Conservation (phyloP, 2,329 filamentous ascomycete genomes). For the Exophiala dermatitidis region DNA sequence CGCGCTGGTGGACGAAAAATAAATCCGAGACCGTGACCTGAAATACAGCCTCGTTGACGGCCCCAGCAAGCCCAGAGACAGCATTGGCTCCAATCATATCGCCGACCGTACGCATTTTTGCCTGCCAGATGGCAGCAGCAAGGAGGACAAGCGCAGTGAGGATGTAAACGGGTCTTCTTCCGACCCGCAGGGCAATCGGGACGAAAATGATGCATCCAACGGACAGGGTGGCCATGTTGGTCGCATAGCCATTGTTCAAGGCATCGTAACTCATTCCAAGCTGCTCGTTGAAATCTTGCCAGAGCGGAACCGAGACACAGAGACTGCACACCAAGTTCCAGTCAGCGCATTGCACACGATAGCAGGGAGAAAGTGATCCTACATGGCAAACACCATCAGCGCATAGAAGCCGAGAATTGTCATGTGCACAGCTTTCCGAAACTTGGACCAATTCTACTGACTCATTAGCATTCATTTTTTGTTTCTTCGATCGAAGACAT, state of each 20-base stretch:
- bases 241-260: slow-evolving; percentile 40
- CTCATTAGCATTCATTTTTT: too few species aligned
- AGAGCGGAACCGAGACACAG: slow-evolving; percentile 35
- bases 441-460: slow-evolving; percentile 22
- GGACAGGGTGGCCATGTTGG: slow-evolving; percentile 36
- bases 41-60: slow-evolving; percentile 37
- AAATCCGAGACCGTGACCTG: slow-evolving; percentile 44
- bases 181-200: slow-evolving; percentile 39
- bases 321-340: slow-evolving; percentile 17
- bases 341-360: background rate
- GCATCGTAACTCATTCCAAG: slow-evolving; percentile 35
- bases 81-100: slow-evolving; percentile 40
- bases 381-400: slow-evolving; percentile 27
- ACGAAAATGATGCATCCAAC: slow-evolving; percentile 38
- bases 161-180: slow-evolving; percentile 39
- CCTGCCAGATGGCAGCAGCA: slow-evolving; percentile 35
- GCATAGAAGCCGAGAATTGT: slow-evolving; percentile 28
- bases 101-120: slow-evolving; percentile 34
- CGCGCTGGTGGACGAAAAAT: slow-evolving; percentile 47
- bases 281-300: slow-evolving; percentile 37
- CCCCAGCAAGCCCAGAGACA: slow-evolving; percentile 38
- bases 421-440: slow-evolving; percentile 29
- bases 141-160: slow-evolving; percentile 35
- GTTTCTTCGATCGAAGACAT: too few species aligned
- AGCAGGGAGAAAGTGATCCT: background rate